phyloP scores from a whole-genome alignment of 306 rosid species.

The Gillenia trifoliata region DNA sequence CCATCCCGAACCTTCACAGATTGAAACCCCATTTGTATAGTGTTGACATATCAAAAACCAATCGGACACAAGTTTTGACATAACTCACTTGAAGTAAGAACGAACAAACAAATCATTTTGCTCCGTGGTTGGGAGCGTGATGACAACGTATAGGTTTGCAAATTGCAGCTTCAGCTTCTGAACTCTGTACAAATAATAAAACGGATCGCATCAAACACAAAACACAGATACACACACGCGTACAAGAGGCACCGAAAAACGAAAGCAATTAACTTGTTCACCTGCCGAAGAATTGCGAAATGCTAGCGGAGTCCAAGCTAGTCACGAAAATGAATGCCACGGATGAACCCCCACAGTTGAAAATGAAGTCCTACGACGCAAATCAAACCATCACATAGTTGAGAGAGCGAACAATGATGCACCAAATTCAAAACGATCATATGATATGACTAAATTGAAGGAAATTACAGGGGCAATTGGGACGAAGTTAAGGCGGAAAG shows the following conservation, averaged over 20 bases:
- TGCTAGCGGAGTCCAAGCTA: constrained; percentile 46
- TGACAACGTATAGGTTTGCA: constrained; percentile 58
- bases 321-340: constrained; percentile 78
- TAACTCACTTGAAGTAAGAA: constrained; percentile 73
- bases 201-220: neutral
- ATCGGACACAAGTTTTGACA: constrained; percentile 15
- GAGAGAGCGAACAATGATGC: no score
- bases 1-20: constrained; percentile 55
- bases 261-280: constrained; percentile 18
- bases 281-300: constrained; percentile 57
- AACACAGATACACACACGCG: neutral
- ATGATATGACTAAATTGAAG: neutral
- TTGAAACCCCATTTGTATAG: neutral
- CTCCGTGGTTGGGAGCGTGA: constrained; percentile 56
- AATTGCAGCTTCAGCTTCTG: constrained; percentile 66
- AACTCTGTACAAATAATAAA: constrained; percentile 42
- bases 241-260: constrained; percentile 2
- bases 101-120: constrained; percentile 56
- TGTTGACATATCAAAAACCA: neutral
- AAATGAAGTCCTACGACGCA: constrained; percentile 68
- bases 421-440: no score
- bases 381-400: neutral
- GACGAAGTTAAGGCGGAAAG: constrained; percentile 68
- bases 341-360: constrained; percentile 86
- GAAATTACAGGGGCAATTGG: constrained; percentile 60